These are phyloP conservation scores for Nemania sp. DNA, from an alignment of 2,329 filamentous ascomycete genomes.

Conservation along the genomic window DNA sequence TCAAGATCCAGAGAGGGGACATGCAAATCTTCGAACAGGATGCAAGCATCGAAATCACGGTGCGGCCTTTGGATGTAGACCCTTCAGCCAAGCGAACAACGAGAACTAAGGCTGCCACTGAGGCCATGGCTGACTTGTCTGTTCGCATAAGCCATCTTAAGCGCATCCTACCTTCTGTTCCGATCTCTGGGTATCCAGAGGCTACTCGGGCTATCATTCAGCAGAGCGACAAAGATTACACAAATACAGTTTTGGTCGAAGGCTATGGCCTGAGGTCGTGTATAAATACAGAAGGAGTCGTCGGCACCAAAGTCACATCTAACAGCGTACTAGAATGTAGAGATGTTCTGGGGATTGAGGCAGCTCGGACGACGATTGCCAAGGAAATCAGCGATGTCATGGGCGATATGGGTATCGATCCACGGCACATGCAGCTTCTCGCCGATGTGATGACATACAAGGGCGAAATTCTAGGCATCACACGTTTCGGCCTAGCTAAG, in stretches of 20 bases:
- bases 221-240: conserved; percentile 47
- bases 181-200: conserved; percentile 89
- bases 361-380: conserved; percentile 89
- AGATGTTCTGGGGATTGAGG: conserved; percentile 93
- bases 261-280: conserved; percentile 90
- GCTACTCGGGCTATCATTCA: conserved; percentile 90
- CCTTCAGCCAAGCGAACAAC: conserved; percentile 61
- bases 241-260: conserved; percentile 85
- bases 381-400: conserved; percentile 90
- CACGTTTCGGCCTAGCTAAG: conserved; percentile 93
- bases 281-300: conserved; percentile 93
- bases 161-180: conserved; percentile 81
- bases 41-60: conserved; percentile 77
- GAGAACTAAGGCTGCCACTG: conserved; percentile 61
- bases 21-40: conserved; percentile 67
- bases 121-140: conserved; percentile 73
- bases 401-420: conserved; percentile 94
- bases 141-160: conserved; percentile 87
- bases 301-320: conserved; percentile 78
- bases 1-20: conserved; percentile 78
- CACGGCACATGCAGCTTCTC: conserved; percentile 95
- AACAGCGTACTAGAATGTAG: conserved; percentile 93
- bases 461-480: conserved; percentile 95
- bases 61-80: conserved; percentile 68
- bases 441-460: conserved; percentile 99